Evolutionary conservation across 2,329 filamentous ascomycete species (phyloP), one percentile per base, ranked within the genome.

Genomic region (Aspergillus ochraceus): DNA sequence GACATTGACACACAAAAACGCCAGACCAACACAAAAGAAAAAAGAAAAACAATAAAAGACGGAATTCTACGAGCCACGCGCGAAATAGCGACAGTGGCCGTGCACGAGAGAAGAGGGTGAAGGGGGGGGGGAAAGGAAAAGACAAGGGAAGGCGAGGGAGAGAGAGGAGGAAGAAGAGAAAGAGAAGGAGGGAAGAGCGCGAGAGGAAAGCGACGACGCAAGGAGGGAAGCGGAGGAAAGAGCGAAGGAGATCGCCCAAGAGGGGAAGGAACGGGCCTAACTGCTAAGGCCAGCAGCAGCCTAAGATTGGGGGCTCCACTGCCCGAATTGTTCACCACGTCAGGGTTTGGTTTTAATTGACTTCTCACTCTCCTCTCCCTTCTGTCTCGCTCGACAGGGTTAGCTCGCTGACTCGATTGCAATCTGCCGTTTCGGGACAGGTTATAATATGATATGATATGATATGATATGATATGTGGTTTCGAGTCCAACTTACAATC

Each of bases 1-100:
- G 65, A 60, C 61, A 62, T 66, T 60, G 61, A 60, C 62, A 65
- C 65, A 65, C 66, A 62, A 65, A 65, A 64, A 68, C 65, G 60
- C 64, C 64, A 66, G 65, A 68, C 66, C 68, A 70, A 66, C 67
- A 69, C 65, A 67, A 67, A 67, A 62, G 63, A 66, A 66, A 66
- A 66, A 39, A 46, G 52, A 55, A 45, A 62, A 62, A 64, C 50
- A 45, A 45, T 61, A 62, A 67, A 61, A 59, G 64, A 61, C 56
- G 55, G 60, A 55, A 59, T 58, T 57, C 54, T 61, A 64, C 63
- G 65, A 67, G 63, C 63, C 53, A 59, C 56, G 65, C 63, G 64
- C 64, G 59, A 49, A 58, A 57, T 59, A 55, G 55, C 24, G 46
- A 58, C 49, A 51, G 59, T 50, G 46, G 45, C 47, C 39, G 49